A percentile compares a stretch with the other conserved stretches of the same genome.
phyloP scores from a whole-genome alignment of 2,329 filamentous ascomycete species.

The Sclerotinia glacialis region DNA sequence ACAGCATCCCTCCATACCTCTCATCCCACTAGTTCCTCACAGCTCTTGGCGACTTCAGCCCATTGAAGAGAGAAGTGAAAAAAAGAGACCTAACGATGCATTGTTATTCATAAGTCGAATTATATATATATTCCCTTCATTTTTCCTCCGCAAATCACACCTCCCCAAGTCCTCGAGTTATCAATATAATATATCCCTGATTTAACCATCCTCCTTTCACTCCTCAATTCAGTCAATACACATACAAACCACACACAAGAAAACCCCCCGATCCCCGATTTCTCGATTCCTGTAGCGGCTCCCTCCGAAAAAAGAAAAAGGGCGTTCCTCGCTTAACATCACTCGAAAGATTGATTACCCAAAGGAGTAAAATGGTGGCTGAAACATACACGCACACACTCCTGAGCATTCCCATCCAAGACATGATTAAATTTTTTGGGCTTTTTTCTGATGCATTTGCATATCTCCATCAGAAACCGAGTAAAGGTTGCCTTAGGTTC shows the following conservation, averaged over 20 bases:
- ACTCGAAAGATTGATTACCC: not conserved
- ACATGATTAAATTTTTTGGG: not conserved
- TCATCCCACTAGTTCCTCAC: not conserved
- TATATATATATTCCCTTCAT: not conserved
- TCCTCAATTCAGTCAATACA: too few relatives aligned
- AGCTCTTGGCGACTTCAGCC: slow-evolving; percentile 10
- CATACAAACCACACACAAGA: too few relatives aligned
- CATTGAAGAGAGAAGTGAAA: not conserved
- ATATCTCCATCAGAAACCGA: too few relatives aligned
- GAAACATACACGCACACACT: not conserved
- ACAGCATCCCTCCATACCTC: not conserved
- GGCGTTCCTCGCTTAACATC: not conserved
- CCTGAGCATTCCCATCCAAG: not conserved
- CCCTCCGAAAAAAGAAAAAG: not conserved
- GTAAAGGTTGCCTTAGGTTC: too few relatives aligned
- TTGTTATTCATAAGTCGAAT: not conserved
- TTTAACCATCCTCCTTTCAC: too few relatives aligned
- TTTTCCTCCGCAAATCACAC: too few relatives aligned
- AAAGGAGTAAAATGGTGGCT: not conserved
- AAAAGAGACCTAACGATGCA: not conserved
- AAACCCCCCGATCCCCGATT: too few relatives aligned
- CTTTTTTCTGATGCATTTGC: not conserved
- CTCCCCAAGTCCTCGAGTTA: too few relatives aligned
- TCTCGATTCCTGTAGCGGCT: too few relatives aligned
- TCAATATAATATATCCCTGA: too few relatives aligned